Conservation (phyloP, 2,329 filamentous ascomycete genomes). For the Pseudocercospora musae region DNA sequence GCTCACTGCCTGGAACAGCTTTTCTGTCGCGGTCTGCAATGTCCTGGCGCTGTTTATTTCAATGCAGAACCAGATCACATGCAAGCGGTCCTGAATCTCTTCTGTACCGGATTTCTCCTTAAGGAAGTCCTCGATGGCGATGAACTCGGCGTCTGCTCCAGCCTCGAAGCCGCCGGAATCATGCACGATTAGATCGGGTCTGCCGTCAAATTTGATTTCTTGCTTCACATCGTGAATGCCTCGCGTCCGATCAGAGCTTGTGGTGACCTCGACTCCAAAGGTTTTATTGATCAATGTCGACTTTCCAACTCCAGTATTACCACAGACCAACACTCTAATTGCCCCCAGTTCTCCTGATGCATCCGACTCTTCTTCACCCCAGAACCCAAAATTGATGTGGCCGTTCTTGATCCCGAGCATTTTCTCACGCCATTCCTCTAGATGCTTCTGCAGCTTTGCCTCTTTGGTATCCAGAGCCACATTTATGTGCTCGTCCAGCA, state of each 20-base stretch:
- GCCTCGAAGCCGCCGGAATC: constrained; percentile 38
- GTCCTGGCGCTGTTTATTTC: constrained; percentile 36
- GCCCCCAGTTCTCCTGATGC: constrained; percentile 20
- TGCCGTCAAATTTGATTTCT: constrained; percentile 33
- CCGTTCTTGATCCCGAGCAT: constrained; percentile 23
- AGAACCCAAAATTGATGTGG: constrained; percentile 26
- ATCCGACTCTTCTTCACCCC: constrained; percentile 25
- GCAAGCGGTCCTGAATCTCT: constrained; percentile 31
- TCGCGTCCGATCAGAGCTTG: constrained; percentile 28
- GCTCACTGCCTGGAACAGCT: constrained; percentile 34
- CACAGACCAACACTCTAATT: constrained; percentile 36
- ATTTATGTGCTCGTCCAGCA: constrained; percentile 32
- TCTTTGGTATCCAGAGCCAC: constrained; percentile 28
- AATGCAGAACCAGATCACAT: constrained; percentile 39
- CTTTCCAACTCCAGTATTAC: constrained; percentile 16
- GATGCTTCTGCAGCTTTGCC: constrained; percentile 27
- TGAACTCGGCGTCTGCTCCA: constrained; percentile 32
- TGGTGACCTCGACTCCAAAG: constrained; percentile 33
- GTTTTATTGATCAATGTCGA: constrained; percentile 19
- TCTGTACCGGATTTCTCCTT: constrained; percentile 31
- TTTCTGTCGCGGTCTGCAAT: constrained; percentile 35
- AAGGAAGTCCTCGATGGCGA: constrained; percentile 33
- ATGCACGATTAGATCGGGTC: constrained; percentile 36
- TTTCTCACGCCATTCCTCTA: constrained; percentile 27
- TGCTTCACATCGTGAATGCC: constrained; percentile 35